Evolutionary conservation across 768 basidiomycete genomes (phyloP).

Genomic region (Lactarius pseudohatsudake): DNA sequence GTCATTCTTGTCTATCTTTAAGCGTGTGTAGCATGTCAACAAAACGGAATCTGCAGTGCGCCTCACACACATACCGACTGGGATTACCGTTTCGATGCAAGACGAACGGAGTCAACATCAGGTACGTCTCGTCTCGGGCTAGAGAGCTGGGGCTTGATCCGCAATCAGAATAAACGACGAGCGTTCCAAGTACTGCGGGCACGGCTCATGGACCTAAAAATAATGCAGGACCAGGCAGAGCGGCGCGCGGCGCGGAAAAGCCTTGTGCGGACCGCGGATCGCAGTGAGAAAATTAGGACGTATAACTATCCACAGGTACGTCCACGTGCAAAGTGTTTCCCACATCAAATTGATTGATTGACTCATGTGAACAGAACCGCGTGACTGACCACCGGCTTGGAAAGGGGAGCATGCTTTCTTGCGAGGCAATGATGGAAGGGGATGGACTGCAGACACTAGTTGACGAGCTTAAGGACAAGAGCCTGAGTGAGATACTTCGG

Average conservation of each 20-base stretch:
- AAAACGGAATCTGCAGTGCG: constrained; percentile 98
- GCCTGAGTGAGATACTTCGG: constrained; percentile 16
- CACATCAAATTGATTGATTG: background rate
- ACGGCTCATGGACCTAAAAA: constrained; percentile 78
- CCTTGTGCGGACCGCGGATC: constrained; percentile 78
- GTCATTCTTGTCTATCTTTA: background rate
- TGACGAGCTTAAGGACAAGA: constrained; percentile 21
- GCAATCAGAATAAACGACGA: constrained; percentile 76
- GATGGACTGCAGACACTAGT: constrained; percentile 18
- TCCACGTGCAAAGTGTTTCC: background rate
- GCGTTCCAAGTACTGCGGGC: constrained; percentile 90
- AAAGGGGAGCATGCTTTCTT: constrained; percentile 27
- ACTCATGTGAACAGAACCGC: constrained; percentile 22
- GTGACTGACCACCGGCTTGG: constrained; percentile 30
- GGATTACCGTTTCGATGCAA: constrained; percentile 96
- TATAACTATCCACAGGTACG: constrained; percentile 89
- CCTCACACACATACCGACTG: constrained; percentile 88
- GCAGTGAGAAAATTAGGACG: constrained; percentile 94
- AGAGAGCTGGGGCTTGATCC: background rate
- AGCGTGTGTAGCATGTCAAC: constrained; percentile 79
- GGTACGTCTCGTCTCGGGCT: constrained; percentile 42
- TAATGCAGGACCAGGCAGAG: constrained; percentile 66
- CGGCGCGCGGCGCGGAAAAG: constrained; percentile 66
- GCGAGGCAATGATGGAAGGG: constrained; percentile 29
- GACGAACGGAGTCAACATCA: constrained; percentile 96